A percentile compares a stretch with the other conserved stretches of the same genome.
phyloP scores from a whole-genome alignment of 2,329 filamentous ascomycete genomes.

The Pestalotiopsis sp. region DNA sequence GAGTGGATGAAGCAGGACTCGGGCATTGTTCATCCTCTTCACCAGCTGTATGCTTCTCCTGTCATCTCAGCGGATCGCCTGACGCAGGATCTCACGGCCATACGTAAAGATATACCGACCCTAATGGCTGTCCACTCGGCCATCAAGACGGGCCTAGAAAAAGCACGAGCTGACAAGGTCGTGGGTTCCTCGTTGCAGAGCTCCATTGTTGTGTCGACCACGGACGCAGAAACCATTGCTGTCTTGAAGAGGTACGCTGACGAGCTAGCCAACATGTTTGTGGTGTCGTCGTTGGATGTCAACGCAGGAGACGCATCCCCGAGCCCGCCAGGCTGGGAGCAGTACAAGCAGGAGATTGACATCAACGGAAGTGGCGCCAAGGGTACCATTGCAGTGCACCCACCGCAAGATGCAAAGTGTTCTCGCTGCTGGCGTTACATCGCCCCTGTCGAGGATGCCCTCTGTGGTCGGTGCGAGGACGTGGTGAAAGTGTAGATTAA shows the following conservation, averaged over 20 bases:
- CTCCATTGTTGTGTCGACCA: slow-evolving; percentile 61
- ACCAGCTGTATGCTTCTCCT: slow-evolving; percentile 49
- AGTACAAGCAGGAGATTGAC: slow-evolving; percentile 45
- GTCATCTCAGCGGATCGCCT: slow-evolving; percentile 45
- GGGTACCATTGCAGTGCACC: slow-evolving; percentile 47
- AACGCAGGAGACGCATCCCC: slow-evolving; percentile 32
- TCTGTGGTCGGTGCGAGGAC: slow-evolving; percentile 76
- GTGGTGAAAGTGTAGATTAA: slow-evolving; percentile 47
- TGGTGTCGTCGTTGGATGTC: slow-evolving; percentile 66
- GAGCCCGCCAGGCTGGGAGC: slow-evolving; percentile 38
- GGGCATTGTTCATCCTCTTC: slow-evolving; percentile 45
- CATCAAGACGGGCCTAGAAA: slow-evolving; percentile 77
- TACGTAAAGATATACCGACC: slow-evolving; percentile 46
- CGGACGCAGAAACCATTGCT: slow-evolving; percentile 34
- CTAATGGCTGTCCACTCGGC: slow-evolving; percentile 63
- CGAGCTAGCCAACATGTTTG: slow-evolving; percentile 68
- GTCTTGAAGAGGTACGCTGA: slow-evolving; percentile 43
- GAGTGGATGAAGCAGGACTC: slow-evolving; percentile 57
- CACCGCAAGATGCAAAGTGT: slow-evolving; percentile 70
- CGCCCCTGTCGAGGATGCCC: slow-evolving; percentile 62
- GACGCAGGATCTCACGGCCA: slow-evolving; percentile 36
- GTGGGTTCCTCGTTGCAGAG: slow-evolving; percentile 83
- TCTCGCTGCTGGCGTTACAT: slow-evolving; percentile 87
- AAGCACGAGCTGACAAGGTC: slow-evolving; percentile 69
- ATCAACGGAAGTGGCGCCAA: slow-evolving; percentile 32